Conservation (phyloP, 208 protist genomes). For the Trichomonas vaginalis region DNA sequence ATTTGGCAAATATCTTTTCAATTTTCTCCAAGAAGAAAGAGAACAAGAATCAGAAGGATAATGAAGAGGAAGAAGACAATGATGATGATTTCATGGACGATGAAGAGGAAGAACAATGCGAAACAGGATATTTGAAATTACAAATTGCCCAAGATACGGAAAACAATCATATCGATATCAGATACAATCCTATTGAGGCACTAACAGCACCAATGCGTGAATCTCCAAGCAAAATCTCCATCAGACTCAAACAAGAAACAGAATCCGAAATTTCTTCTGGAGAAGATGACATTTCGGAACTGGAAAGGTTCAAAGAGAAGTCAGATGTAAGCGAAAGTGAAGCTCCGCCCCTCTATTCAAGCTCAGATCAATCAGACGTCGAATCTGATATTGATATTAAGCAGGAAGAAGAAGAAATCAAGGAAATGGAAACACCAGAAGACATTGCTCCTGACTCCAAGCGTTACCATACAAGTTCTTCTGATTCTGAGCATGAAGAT, state of each 20-base stretch:
- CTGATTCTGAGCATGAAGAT: neutral
- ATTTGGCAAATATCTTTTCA: neutral
- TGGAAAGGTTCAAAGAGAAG: no score
- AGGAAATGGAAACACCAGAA: no score
- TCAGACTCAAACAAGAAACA: neutral
- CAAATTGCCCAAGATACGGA: neutral
- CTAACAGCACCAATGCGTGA: neutral
- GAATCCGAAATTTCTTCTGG: no score
- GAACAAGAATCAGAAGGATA: neutral
- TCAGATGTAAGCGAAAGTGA: no score
- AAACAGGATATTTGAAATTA: neutral
- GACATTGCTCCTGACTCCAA: no score
- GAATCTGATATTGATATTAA: no score
- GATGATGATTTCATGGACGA: neutral
- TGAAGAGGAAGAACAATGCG: neutral
- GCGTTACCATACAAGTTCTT: no score
- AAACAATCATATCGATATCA: neutral
- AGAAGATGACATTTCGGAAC: no score
- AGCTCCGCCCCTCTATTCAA: no score
- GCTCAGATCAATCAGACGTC: no score
- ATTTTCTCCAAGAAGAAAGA: neutral
- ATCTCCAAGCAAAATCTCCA: neutral
- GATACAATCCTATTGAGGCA: neutral
- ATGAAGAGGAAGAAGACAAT: neutral
- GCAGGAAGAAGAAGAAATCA: no score